Evolutionary conservation across 257 asterid species (phyloP), one percentile per base, ranked within the genome.

Genomic region (Eucommia ulmoides): DNA sequence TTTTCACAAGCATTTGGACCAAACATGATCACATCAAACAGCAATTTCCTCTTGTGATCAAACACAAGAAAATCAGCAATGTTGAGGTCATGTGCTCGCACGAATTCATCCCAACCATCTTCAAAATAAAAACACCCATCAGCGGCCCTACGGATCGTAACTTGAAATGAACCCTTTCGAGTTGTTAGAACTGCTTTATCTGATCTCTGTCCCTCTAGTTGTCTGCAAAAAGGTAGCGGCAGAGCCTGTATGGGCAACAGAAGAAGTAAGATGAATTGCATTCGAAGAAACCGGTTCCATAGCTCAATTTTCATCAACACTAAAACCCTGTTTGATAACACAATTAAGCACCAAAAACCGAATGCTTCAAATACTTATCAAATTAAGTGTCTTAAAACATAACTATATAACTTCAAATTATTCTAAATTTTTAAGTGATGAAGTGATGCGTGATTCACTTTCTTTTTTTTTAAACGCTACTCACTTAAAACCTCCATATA

Each of bases 21-120:
- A 58, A 38, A 59, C 6, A 60, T 14, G 3, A 11, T 7, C 33
- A 25, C 62, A 5, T n/a, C 9, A 41, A 69, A 69, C 17, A 53
- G 50, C 65, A 64, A 41, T 20, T 2, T 12, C 18, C 53, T 45
- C 9, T 17, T 21, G 35, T 69, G 65, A 17, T 64, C 55, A 44
- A 69, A 69, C 1, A 60, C 52, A 14, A 42, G 59, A 50, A 69
- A 55, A 20, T 64, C 52, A 20, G 68, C 68, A 7, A 48, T 23
- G 10, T 24, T 52, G 20, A 69, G 51, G 19, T 33, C 55, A 56
- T 65, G 62, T 2, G 26, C 33, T 19, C 49, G 41, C 55, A 53
- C 71, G 52, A 69, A 69, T 15, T 41, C 24, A 6, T 42, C 29
- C 71, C 72, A 69, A 8, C 56, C 65, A 2, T 61, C 58, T 0